Evolutionary conservation across 495 filamentous ascomycete genomes (phyloP).

Genomic region (Aspergillus nidulans): DNA sequence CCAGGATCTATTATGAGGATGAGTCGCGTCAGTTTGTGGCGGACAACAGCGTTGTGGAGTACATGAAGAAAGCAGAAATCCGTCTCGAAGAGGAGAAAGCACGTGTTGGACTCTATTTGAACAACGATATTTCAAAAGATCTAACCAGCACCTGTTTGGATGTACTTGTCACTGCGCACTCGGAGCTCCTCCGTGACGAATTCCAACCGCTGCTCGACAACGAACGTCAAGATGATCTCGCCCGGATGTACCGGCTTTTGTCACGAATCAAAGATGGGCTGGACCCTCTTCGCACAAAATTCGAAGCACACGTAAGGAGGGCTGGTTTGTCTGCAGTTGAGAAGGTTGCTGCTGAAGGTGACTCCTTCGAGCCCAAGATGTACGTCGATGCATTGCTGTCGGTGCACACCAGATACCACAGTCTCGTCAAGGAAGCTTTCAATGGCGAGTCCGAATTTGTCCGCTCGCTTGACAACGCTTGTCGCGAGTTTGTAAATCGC

Average conservation of each 20-base stretch:
- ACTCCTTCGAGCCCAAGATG: conserved; percentile 89
- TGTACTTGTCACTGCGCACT: conserved; percentile 86
- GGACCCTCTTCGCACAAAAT: conserved; percentile 81
- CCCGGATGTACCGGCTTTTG: conserved; percentile 91
- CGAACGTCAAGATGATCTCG: conserved; percentile 90
- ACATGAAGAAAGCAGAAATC: conserved; percentile 98
- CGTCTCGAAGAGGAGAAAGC: conserved; percentile 93
- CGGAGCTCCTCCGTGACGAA: conserved; percentile 78
- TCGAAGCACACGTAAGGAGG: conserved; percentile 89
- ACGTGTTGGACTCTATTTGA: conserved; percentile 86
- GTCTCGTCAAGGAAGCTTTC: conserved; percentile 87
- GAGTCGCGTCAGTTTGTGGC: conserved; percentile 93
- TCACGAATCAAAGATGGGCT: conserved; percentile 87
- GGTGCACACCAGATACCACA: conserved; percentile 88
- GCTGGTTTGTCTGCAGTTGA: conserved; percentile 83
- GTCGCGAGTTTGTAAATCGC: conserved; percentile 95
- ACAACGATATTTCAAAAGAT: conserved; percentile 76
- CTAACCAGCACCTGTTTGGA: conserved; percentile 85
- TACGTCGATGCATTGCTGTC: conserved; percentile 95
- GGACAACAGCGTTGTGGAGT: conserved; percentile 97
- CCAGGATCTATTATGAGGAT: conserved; percentile 77
- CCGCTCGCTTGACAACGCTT: conserved; percentile 92
- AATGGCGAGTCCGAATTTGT: conserved; percentile 96
- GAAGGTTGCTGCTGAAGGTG: conserved; percentile 84
- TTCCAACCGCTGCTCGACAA: conserved; percentile 95